Evolutionary conservation across 2,329 filamentous ascomycete species (phyloP).

Genomic region (Xenosphaeropsis pyriputrescens): DNA sequence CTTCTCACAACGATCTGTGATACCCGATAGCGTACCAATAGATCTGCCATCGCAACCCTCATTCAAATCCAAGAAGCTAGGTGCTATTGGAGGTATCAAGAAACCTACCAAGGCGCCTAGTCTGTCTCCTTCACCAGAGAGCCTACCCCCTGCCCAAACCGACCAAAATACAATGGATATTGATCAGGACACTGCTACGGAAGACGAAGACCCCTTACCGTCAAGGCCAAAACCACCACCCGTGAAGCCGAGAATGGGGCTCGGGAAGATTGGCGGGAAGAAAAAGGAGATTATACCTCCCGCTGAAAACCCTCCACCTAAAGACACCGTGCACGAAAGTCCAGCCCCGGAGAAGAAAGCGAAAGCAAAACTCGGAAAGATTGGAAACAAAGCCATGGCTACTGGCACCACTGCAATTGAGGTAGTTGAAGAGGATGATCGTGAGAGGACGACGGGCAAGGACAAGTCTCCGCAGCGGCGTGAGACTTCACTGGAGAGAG

Average conservation of each 20-base stretch:
- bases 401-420: slow-evolving; percentile 5
- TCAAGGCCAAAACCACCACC: not conserved
- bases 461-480: slow-evolving; percentile 3
- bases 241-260: slow-evolving; percentile 2
- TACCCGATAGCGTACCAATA: slow-evolving; percentile 13
- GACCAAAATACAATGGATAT: not conserved
- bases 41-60: slow-evolving; percentile 5
- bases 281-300: slow-evolving; percentile 5
- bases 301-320: not conserved
- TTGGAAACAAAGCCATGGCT: slow-evolving; percentile 5
- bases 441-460: slow-evolving; percentile 6
- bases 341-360: not conserved
- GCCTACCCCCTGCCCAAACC: not conserved
- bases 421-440: slow-evolving; percentile 4
- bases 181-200: not conserved
- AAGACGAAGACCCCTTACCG: not conserved
- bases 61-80: slow-evolving; percentile 4
- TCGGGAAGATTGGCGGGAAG: slow-evolving; percentile 14
- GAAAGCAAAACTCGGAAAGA: slow-evolving; percentile 6
- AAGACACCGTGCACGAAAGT: not conserved
- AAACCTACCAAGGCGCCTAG: not conserved
- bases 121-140: not conserved
- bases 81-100: slow-evolving; percentile 3
- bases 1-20: slow-evolving; percentile 8
- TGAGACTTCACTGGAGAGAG: slow-evolving; percentile 16